Percentiles rank a stretch among this genome's conserved stretches.
Conservation (phyloP, 352 stramenopile species). For the Phytophthora melonis region DNA sequence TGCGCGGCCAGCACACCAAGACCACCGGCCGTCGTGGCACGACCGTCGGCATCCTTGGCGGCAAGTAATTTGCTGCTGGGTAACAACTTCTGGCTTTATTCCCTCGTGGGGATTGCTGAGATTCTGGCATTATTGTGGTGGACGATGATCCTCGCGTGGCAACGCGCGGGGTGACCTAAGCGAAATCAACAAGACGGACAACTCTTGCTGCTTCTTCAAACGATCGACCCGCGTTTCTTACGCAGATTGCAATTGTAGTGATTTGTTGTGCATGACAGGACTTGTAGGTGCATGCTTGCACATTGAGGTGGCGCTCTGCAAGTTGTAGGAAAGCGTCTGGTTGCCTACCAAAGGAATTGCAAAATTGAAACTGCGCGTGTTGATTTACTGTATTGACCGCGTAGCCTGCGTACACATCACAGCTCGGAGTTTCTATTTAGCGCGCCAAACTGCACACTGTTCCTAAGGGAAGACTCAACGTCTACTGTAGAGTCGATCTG, state of each 20-base stretch:
- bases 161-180: constrained; percentile 37
- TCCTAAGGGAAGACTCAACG: constrained; percentile 4
- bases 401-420: not conserved
- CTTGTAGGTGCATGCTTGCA: too few species aligned
- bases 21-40: constrained; percentile 96
- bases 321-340: too few species aligned
- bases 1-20: constrained; percentile 99
- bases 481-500: constrained; percentile 3
- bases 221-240: not conserved
- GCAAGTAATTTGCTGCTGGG: constrained; percentile 75
- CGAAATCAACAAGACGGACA: constrained; percentile 50
- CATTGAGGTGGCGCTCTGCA: too few species aligned
- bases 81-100: constrained; percentile 43
- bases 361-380: not conserved
- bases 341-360: too few species aligned
- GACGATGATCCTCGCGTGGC: constrained; percentile 33
- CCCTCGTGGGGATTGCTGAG: constrained; percentile 64
- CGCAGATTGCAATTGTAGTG: too few species aligned
- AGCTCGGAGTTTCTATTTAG: not conserved
- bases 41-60: constrained; percentile 84
- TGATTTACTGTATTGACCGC: constrained; percentile 12
- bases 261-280: too few species aligned
- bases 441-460: constrained; percentile 12
- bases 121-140: constrained; percentile 71
- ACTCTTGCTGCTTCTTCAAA: constrained; percentile 52